A percentile compares a stretch with the other conserved stretches of the same genome.
Conservation (phyloP, 208 protist species). For the Acanthamoeba healyi region DNA sequence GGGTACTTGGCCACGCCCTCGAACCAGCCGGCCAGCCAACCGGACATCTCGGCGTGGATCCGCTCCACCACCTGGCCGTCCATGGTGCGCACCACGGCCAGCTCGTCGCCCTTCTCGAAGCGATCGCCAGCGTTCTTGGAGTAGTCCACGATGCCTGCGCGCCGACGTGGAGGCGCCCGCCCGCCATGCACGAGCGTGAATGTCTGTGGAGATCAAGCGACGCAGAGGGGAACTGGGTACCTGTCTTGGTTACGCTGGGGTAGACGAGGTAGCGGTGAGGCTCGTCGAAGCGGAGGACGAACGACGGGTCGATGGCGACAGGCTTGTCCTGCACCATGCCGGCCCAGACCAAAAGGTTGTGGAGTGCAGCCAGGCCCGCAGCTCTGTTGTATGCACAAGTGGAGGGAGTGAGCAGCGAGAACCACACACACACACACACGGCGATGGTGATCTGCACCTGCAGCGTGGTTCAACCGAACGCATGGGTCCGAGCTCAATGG, state of each 20-base stretch:
- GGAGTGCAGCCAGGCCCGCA: neutral
- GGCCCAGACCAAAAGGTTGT: slow-evolving; percentile 13
- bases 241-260: neutral
- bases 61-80: slow-evolving; percentile 3
- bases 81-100: slow-evolving; percentile 29
- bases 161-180: no score
- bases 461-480: neutral
- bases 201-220: no score
- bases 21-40: neutral
- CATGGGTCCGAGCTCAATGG: slow-evolving; percentile 13
- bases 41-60: slow-evolving; percentile 12
- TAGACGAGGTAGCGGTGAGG: slow-evolving; percentile 23
- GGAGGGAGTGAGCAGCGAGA: neutral
- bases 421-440: neutral
- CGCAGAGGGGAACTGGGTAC: neutral
- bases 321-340: slow-evolving; percentile 36
- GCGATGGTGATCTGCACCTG: neutral
- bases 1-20: slow-evolving; percentile 48
- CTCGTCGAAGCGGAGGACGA: neutral
- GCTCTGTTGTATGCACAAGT: neutral
- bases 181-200: no score
- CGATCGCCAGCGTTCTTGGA: neutral
- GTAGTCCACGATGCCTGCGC: slow-evolving; percentile 9
- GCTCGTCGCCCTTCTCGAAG: slow-evolving; percentile 7
- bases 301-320: neutral